Evolutionary conservation across 1,139 yeast species (phyloP), one percentile per base, ranked within the genome.

Genomic region (Tardiomyces blankii): DNA sequence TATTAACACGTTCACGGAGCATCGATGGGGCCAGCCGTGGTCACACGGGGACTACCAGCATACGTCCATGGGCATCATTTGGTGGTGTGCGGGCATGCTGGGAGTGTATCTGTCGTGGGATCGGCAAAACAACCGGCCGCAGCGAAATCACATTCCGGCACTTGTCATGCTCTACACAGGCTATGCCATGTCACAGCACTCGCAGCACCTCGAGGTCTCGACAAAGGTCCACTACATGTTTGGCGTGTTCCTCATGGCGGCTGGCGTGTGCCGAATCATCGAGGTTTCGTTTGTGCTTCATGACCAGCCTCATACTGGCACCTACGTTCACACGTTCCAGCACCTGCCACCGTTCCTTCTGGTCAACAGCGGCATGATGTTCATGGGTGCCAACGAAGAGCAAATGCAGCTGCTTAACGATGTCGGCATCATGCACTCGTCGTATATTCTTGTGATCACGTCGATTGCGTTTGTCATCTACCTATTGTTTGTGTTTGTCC

Each of bases 1-100:
- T 38, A 83, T 89, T 49, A 89, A 89, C 62, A 87, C 96, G 0
- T 89, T 89, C 62, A 89, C 97, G 1, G 97, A 89, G 63, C 97
- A 89, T 63, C 70, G 96, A 51, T 88, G 96, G 96, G 95, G 95
- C 33, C 91, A 86, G 59, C 76, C 71, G 9, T 89, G 97, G 97
- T 73, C 75, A 43, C 93, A 85, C 71, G 93, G 95, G 28, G 70
- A 66, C 45, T 86, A 82, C 61, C 96, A 88, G 65, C 96, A 88
- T 63, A 87, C 97, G 0, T 77, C 94, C 25, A 87, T 89, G 95
- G 97, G 97, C 2, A 83, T 89, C 48, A 74, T 89, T 39, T 89
- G 96, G 95, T 88, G 96, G 93, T 78, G 87, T 47, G 94, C 95
- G 43, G 97, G 96, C 1, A 68, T 87, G 53, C 66, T 87, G 19